These are phyloP conservation scores for Yamadazyma takamatsuzukensis DNA, from an alignment of 805 yeast species.

Conservation along the genomic window DNA sequence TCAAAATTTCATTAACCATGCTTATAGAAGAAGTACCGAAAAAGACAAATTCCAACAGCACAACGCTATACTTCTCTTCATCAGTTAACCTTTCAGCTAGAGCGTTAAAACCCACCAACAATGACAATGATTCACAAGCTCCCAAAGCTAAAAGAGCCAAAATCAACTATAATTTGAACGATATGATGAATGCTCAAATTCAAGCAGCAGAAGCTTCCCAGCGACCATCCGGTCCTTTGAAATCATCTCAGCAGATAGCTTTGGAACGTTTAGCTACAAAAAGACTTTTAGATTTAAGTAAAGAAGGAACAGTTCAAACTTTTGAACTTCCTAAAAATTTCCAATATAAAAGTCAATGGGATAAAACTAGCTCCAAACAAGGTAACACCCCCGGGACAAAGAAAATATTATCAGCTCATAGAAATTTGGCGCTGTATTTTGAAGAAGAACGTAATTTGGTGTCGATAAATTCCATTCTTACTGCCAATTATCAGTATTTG, in stretches of 20 bases:
- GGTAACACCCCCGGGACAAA: constrained; percentile 45
- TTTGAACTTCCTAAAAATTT: constrained; percentile 43
- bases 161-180: constrained; percentile 42
- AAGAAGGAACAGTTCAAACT: constrained; percentile 24
- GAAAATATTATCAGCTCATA: constrained; percentile 37
- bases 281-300: constrained; percentile 32
- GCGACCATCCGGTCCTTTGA: constrained; percentile 29
- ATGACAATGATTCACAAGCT: constrained; percentile 13
- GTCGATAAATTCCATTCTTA: constrained; percentile 39
- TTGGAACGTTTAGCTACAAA: constrained; percentile 36
- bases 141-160: constrained; percentile 35
- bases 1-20: constrained; percentile 20
- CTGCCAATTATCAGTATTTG: constrained; percentile 37
- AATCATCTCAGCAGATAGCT: constrained; percentile 41
- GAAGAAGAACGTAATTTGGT: constrained; percentile 44
- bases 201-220: constrained; percentile 25
- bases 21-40: constrained; percentile 43
- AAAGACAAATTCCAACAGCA: constrained; percentile 22
- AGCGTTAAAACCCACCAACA: too few relatives aligned
- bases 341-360: constrained; percentile 24
- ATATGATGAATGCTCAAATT: constrained; percentile 40
- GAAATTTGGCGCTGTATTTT: constrained; percentile 42
- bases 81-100: constrained; percentile 41
- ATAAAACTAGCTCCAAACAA: constrained; percentile 16
- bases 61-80: constrained; percentile 40